Evolutionary conservation across 2,329 filamentous ascomycete genomes (phyloP).

Genomic region (Macrophomina tecta): DNA sequence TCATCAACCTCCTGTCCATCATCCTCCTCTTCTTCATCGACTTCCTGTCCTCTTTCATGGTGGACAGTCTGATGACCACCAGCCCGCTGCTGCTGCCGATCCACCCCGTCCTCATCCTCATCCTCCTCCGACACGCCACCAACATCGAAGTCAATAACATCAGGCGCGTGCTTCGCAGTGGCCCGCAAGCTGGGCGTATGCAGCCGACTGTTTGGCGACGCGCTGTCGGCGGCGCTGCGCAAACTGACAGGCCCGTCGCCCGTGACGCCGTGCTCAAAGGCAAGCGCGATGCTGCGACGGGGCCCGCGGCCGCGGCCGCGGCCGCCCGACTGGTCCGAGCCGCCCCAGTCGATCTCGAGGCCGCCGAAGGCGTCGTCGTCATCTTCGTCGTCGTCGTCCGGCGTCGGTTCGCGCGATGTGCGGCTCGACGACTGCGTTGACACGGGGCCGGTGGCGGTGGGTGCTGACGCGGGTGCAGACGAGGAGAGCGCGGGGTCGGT

Average conservation of each 20-base stretch:
- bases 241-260: constrained; percentile 51
- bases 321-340: constrained; percentile 32
- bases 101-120: constrained; percentile 44
- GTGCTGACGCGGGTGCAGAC: constrained; percentile 18
- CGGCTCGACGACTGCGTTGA: constrained; percentile 27
- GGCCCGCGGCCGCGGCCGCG: constrained; percentile 28
- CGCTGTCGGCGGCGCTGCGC: constrained; percentile 50
- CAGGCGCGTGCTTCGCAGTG: constrained; percentile 1
- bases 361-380: constrained; percentile 31
- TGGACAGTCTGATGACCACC: constrained; percentile 29
- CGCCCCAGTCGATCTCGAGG: constrained; percentile 43
- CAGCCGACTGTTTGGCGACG: constrained; percentile 36
- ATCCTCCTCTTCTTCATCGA: constrained; percentile 40
- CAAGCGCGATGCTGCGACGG: constrained; percentile 36
- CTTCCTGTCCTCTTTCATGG: not conserved
- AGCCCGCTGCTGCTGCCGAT: constrained; percentile 39
- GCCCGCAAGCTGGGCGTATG: constrained; percentile 29
- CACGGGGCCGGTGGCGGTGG: no score
- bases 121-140: constrained; percentile 31
- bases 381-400: constrained; percentile 36
- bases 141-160: constrained; percentile 37
- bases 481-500: constrained; percentile 24
- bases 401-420: constrained; percentile 23
- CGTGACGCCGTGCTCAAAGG: constrained; percentile 39
- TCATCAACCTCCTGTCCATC: constrained; percentile 31